Evolutionary conservation across 2,329 filamentous ascomycete genomes (phyloP).

Genomic region (Aureobasidium sp.): DNA sequence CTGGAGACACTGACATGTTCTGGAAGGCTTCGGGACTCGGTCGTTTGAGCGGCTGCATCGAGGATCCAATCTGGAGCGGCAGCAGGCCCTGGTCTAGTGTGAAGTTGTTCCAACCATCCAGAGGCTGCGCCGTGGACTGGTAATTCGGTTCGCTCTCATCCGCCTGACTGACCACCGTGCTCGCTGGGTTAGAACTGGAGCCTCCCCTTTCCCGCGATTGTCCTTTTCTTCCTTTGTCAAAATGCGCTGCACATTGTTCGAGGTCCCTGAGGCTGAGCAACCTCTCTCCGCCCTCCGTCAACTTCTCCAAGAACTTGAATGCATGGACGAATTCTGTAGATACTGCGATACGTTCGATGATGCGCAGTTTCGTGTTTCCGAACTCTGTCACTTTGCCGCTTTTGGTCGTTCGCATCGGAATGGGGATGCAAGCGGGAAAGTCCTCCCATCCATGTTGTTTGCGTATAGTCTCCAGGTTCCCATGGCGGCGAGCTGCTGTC

Average conservation of each 20-base stretch:
- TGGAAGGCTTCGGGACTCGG: not conserved
- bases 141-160: not conserved
- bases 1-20: not conserved
- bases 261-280: constrained; percentile 1
- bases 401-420: constrained; percentile 3
- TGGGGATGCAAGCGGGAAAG: not conserved
- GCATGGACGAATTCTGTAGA: not conserved
- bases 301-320: not conserved
- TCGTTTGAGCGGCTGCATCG: not conserved
- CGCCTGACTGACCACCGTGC: not conserved
- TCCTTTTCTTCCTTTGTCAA: not conserved
- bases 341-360: constrained; percentile 4
- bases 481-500: constrained; percentile 1
- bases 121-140: not conserved
- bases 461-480: not conserved
- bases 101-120: not conserved
- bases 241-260: not conserved
- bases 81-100: not conserved
- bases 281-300: not conserved
- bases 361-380: constrained; percentile 8
- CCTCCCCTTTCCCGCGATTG: not conserved
- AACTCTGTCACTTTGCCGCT: constrained; percentile 8
- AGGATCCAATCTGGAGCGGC: not conserved
- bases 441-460: not conserved
- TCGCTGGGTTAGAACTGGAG: not conserved